A percentile compares a stretch with the other conserved stretches of the same genome.
Conservation (phyloP, 306 rosid genomes). For the Vicia villosa region DNA sequence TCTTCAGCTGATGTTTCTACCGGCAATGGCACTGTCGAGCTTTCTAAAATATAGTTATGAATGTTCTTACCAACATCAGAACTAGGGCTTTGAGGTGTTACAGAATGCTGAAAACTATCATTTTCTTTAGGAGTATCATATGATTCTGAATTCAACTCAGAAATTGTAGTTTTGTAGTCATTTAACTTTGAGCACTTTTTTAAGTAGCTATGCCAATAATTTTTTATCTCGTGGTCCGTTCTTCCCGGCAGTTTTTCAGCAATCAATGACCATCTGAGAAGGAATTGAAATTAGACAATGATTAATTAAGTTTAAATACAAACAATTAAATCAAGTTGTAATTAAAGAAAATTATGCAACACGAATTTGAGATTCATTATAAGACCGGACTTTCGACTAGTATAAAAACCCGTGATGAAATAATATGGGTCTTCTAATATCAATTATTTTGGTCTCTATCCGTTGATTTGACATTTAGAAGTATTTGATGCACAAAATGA, state of each 20-base stretch:
- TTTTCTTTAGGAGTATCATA: conserved; percentile 8
- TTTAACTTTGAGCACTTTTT: conserved; percentile 39
- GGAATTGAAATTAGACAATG: background rate
- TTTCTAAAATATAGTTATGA: conserved; percentile 42
- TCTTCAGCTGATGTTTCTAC: conserved; percentile 26
- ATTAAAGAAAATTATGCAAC: conserved; percentile 6
- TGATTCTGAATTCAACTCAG: background rate
- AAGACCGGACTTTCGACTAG: too few relatives aligned
- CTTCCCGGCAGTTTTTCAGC: conserved; percentile 64
- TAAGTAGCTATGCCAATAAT: conserved; percentile 65
- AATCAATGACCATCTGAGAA: conserved; percentile 63
- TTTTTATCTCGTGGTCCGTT: conserved; percentile 73
- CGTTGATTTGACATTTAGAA: too few relatives aligned
- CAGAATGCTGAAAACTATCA: background rate
- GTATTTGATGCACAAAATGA: too few relatives aligned
- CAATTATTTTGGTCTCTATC: too few relatives aligned
- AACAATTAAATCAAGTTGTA: background rate
- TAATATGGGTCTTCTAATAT: too few relatives aligned
- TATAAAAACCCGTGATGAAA: too few relatives aligned
- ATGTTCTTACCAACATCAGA: background rate
- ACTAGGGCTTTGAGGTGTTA: conserved; percentile 25
- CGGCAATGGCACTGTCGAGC: conserved; percentile 27
- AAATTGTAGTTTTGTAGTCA: background rate
- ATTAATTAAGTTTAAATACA: background rate
- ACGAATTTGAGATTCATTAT: too few relatives aligned